These are phyloP conservation scores for Tilletia setariae DNA, from an alignment of 1,284 basidiomycete species.

Conservation along the genomic window DNA sequence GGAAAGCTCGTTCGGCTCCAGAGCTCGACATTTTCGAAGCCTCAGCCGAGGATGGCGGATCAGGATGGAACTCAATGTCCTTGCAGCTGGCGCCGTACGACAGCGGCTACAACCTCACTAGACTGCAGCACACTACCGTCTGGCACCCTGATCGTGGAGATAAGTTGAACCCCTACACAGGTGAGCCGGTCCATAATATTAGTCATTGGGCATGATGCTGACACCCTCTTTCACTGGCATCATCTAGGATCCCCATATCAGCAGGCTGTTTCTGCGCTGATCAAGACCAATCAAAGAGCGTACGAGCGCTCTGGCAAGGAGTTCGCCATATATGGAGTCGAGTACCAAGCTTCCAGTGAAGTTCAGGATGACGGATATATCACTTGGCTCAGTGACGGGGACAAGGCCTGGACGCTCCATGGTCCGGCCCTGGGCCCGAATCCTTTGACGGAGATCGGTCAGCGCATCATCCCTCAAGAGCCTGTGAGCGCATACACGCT, in stretches of 20 bases:
- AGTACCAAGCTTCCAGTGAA: constrained; percentile 17
- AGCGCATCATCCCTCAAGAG: constrained; percentile 68
- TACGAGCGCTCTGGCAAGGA: constrained; percentile 33
- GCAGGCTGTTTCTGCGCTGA: constrained; percentile 48
- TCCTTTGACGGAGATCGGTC: constrained; percentile 65
- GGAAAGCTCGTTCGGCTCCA: constrained; percentile 66
- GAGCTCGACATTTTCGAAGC: constrained; percentile 70
- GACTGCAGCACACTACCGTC: constrained; percentile 40
- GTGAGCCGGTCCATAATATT: not conserved
- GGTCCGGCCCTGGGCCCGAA: constrained; percentile 71
- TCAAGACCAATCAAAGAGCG: constrained; percentile 35
- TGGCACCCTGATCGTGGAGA: constrained; percentile 25
- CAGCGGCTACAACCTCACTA: constrained; percentile 47
- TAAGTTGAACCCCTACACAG: constrained; percentile 41
- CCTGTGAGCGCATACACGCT: constrained; percentile 34
- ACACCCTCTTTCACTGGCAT: too few relatives aligned
- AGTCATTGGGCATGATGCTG: too few relatives aligned
- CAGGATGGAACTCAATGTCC: constrained; percentile 70
- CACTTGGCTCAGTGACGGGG: constrained; percentile 37
- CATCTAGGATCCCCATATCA: constrained; percentile 46
- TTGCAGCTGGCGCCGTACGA: constrained; percentile 70
- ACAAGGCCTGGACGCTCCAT: constrained; percentile 59
- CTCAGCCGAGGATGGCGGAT: constrained; percentile 50
- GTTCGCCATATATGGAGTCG: constrained; percentile 23
- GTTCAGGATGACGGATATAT: constrained; percentile 20